Evolutionary conservation across 768 basidiomycete species (phyloP), one percentile per base, ranked within the genome.

Genomic region (Mycena haematopus): DNA sequence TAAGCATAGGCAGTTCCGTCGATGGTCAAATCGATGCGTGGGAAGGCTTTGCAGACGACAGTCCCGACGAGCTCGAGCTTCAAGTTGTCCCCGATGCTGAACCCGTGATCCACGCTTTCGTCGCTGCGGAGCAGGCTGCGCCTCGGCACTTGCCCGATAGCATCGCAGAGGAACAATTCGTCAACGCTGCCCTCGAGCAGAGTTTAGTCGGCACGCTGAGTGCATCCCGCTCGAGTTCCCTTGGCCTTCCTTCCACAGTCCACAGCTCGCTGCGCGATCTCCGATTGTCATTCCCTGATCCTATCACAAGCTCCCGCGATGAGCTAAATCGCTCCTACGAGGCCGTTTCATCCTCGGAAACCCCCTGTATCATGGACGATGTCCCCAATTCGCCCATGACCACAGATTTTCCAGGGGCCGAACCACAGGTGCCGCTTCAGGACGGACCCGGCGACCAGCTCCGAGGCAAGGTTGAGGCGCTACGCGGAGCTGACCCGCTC

Each of bases 221-320:
- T 76, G 82, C 86, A 52, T 92, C 91, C 58, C 87, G 90, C 67
- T 84, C 89, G 19, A 86, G 85, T 70, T 85, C 84, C 36, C 72
- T 85, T 58, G 80, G 83, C 65, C 73, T 73, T 47, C 74, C 78
- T 22, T 80, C 84, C 52, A 84, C 86, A 61, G 74, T 82, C 58
- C 88, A 88, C 61, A 82, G 71, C 57, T 85, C 87, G n/a, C 76
- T 86, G 52, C 88, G 87, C 74, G 90, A 92, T 77, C 82, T 93
- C 64, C 85, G 89, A 68, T 75, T 93, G 60, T 92, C 91, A 35
- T 93, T 93, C 77, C 91, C 91, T 40, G 91, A 93, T 76, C 91
- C 91, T 62, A 82, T 93, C 71, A 87, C 86, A 58, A 89, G 88
- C 72, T 89, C 89, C 56, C 82, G 80, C 64, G 82, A 86, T 74